These are phyloP conservation scores for Vigna trinervia DNA, from an alignment of 306 rosid species.

Conservation along the genomic window DNA sequence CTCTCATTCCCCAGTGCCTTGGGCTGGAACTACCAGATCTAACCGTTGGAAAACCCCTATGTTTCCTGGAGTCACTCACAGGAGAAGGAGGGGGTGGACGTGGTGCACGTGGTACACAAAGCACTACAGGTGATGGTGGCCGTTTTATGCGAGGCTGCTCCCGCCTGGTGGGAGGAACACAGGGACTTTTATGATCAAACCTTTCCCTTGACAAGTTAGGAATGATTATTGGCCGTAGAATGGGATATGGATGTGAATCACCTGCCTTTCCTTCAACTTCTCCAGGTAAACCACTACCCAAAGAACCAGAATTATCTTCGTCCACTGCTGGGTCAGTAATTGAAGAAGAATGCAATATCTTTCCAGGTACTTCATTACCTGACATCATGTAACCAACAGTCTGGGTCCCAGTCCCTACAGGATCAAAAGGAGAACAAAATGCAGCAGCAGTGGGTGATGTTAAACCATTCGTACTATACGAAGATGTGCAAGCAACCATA, in stretches of 20 bases:
- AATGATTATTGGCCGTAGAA: constrained; percentile 86
- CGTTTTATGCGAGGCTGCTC: constrained; percentile 92
- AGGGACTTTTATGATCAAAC: constrained; percentile 85
- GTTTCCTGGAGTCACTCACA: constrained; percentile 82
- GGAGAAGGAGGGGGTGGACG: constrained; percentile 95
- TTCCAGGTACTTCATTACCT: constrained; percentile 78
- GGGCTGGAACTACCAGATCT: constrained; percentile 99
- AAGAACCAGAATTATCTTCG: constrained; percentile 73
- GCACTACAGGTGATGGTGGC: constrained; percentile 95
- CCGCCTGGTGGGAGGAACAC: constrained; percentile 81
- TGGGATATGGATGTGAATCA: constrained; percentile 80
- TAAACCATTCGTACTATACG: constrained; percentile 85
- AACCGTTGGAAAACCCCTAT: constrained; percentile 92
- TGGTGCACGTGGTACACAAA: constrained; percentile 87
- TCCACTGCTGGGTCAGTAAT: constrained; percentile 66
- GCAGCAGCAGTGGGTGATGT: constrained; percentile 92
- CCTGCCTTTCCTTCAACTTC: constrained; percentile 76
- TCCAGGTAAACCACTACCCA: constrained; percentile 59
- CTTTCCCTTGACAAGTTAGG: constrained; percentile 83
- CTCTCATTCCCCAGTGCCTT: constrained; percentile 96
- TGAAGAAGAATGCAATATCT: constrained; percentile 76
- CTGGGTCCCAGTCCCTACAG: constrained; percentile 75
- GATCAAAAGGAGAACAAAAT: constrained; percentile 85
- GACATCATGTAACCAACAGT: constrained; percentile 79
- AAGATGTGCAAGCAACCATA: constrained; percentile 96